A percentile compares a stretch with the other conserved stretches of the same genome.
These are phyloP conservation scores for Metschnikowia sp. DNA, from an alignment of 805 yeast genomes.

Conservation along the genomic window DNA sequence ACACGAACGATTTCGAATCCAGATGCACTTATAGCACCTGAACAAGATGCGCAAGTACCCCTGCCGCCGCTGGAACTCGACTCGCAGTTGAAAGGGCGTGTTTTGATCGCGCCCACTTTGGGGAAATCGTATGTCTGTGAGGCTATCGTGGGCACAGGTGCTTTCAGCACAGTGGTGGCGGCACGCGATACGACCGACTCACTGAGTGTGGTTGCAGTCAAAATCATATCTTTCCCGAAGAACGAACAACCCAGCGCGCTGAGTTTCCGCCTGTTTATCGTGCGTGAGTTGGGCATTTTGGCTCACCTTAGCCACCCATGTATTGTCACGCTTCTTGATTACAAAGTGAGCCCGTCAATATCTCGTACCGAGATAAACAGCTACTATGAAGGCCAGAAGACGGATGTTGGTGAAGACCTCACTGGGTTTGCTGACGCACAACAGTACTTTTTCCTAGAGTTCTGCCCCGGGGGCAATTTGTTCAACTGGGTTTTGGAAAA, in stretches of 20 bases:
- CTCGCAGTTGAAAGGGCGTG: not conserved
- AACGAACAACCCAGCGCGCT: conserved; percentile 22
- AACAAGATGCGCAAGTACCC: conserved; percentile 1
- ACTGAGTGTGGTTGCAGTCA: conserved; percentile 57
- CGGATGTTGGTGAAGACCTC: not conserved
- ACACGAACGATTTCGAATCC: conserved; percentile 16
- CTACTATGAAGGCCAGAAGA: conserved; percentile 2
- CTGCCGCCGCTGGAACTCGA: conserved; percentile 15
- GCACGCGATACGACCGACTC: conserved; percentile 32
- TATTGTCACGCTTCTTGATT: conserved; percentile 59
- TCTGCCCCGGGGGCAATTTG: conserved; percentile 82
- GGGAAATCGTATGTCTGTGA: conserved; percentile 11
- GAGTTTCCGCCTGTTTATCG: conserved; percentile 36
- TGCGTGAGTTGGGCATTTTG: conserved; percentile 69
- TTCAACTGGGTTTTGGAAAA: conserved; percentile 52
- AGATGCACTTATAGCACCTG: not conserved
- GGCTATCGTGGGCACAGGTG: conserved; percentile 56
- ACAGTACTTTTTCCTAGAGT: conserved; percentile 62
- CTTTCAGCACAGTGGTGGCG: conserved; percentile 62
- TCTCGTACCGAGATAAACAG: conserved; percentile 22
- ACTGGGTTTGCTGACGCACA: conserved; percentile 21
- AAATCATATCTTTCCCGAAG: conserved; percentile 48
- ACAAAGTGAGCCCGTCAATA: conserved; percentile 31
- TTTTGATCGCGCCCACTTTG: conserved; percentile 12
- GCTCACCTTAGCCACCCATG: conserved; percentile 61